A percentile compares a stretch with the other conserved stretches of the same genome.
These are phyloP conservation scores for Syzygium jambos DNA, from an alignment of 345 rosid genomes.

Conservation along the genomic window DNA sequence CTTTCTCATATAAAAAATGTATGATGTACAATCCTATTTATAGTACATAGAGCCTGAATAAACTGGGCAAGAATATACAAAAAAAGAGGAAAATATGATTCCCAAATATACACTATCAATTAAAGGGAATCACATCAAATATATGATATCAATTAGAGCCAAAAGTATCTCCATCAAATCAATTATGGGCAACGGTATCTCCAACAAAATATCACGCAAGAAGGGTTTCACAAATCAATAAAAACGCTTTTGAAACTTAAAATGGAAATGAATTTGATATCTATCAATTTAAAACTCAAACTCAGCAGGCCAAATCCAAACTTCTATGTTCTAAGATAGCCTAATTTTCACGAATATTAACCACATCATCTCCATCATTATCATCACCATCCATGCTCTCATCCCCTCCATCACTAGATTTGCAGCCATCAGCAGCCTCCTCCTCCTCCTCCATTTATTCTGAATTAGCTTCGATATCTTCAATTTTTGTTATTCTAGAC, in stretches of 20 bases:
- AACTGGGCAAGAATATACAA: no score
- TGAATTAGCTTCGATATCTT: neutral
- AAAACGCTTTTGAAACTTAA: neutral
- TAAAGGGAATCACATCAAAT: no score
- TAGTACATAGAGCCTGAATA: no score
- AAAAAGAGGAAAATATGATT: no score
- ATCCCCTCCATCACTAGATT: neutral
- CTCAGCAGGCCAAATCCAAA: neutral
- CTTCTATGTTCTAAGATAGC: neutral
- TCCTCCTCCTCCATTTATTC: neutral
- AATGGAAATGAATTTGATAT: neutral
- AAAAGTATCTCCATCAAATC: no score
- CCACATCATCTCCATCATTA: neutral
- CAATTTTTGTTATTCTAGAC: neutral
- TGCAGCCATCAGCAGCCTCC: neutral
- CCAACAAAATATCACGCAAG: no score
- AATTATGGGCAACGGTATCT: no score
- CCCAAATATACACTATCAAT: no score
- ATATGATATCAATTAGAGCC: no score
- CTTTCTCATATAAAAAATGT: no score
- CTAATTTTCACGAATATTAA: neutral
- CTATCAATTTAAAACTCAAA: neutral
- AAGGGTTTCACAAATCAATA: neutral
- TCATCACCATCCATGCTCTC: neutral
- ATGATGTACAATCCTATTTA: no score